Conservation (phyloP, 2,329 filamentous ascomycete genomes). For the Niveomyces coronatus region DNA sequence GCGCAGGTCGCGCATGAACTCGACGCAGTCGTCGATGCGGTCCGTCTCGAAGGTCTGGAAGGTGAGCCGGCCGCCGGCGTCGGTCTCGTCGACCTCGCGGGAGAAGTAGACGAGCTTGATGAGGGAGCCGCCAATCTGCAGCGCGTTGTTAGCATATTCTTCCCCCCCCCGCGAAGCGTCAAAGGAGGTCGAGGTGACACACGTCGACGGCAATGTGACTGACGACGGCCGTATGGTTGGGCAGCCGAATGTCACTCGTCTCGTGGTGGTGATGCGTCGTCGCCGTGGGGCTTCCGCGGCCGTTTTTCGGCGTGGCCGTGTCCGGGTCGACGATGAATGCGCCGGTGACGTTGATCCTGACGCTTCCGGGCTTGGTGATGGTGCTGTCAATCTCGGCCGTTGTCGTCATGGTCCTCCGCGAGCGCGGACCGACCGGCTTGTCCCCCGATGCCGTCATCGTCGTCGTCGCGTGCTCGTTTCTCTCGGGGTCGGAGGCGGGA, state of each 20-base stretch:
- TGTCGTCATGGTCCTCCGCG: slow-evolving; percentile 30
- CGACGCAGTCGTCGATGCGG: slow-evolving; percentile 83
- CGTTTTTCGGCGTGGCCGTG: slow-evolving; percentile 40
- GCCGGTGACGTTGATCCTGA: slow-evolving; percentile 92
- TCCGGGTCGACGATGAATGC: slow-evolving; percentile 93
- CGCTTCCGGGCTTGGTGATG: slow-evolving; percentile 55
- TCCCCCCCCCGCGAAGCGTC: slow-evolving; percentile 11
- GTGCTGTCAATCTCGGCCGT: slow-evolving; percentile 50
- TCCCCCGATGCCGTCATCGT: neutral
- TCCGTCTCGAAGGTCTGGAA: slow-evolving; percentile 97
- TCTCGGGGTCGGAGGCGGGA: no score
- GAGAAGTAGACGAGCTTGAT: slow-evolving; percentile 98
- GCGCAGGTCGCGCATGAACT: slow-evolving; percentile 81
- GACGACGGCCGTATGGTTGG: slow-evolving; percentile 88
- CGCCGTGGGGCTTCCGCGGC: slow-evolving; percentile 34
- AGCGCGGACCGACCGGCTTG: slow-evolving; percentile 2
- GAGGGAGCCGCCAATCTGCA: slow-evolving; percentile 84
- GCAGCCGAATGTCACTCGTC: slow-evolving; percentile 88
- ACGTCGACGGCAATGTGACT: slow-evolving; percentile 97
- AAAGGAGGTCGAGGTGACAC: slow-evolving; percentile 28
- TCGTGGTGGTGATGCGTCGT: no score
- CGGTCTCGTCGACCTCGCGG: slow-evolving; percentile 67
- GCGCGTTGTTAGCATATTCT: slow-evolving; percentile 5
- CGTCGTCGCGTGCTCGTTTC: slow-evolving; percentile 6
- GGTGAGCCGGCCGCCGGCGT: slow-evolving; percentile 81